Evolutionary conservation across 2,329 filamentous ascomycete species (phyloP), one percentile per base, ranked within the genome.

Genomic region (Pezizomycotina sp.): DNA sequence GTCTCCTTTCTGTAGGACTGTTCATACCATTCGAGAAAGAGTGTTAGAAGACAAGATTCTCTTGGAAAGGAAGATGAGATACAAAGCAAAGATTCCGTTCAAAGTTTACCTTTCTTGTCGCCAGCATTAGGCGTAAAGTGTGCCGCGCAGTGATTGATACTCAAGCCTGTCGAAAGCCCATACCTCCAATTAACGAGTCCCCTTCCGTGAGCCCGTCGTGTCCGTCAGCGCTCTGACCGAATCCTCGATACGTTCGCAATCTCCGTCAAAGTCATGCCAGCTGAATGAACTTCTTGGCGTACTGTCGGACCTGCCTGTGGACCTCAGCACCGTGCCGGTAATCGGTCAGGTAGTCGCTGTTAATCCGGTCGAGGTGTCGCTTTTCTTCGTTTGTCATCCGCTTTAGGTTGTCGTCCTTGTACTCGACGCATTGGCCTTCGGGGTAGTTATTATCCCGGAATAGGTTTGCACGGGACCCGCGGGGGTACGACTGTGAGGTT

Each of bases 111-210:
- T 55, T 70, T 71, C 48, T 84, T 91, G 59, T 89, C 89, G 36
- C 81, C 81, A 2, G 78, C 76, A 54, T 91, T 92, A 6, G 82
- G 82, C 5, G 76, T 84, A 57, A 78, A 91, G 60, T 91, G 82
- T 3, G 82, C 82, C 1, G 80, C 80, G 52, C 78, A 80, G 55
- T 89, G 72, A 60, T 92, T 84, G 48, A 89, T 65, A 55, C 77
- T 83, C 36, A 91, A 62, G 34, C 82, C 82, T 14, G 76, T 82
- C 4, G 82, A 60, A 92, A 92, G 3, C 79, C 82, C 68, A 91
- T 80, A 36, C 82, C 81, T 20, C 73, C 80, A 52, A 73, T 70
- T 46, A 84, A 61, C 35, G 73, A 74, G 51, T 91, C 81, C 4
- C 82, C 82, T 50, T 83, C 76, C 43, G 76, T 67, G 27, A 89